Conservation (phyloP, 2,329 filamentous ascomycete species). For the Atkinsonella hypoxylon region DNA sequence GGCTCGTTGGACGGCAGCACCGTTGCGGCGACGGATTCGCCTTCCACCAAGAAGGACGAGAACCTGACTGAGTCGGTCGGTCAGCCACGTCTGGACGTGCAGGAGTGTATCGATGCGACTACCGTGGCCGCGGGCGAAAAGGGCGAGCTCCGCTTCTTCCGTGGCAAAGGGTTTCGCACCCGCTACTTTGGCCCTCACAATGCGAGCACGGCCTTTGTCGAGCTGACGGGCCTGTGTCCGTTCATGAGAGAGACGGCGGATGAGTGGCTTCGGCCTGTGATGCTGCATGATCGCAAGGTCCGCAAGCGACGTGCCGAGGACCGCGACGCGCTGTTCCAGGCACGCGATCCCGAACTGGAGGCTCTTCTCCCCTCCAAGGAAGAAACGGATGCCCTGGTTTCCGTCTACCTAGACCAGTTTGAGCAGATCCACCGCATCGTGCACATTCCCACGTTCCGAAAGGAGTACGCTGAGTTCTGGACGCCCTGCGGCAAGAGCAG, state of each 20-base stretch:
- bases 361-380: constrained; percentile 34
- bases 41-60: constrained; percentile 33
- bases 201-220: constrained; percentile 47
- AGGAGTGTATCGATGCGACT: constrained; percentile 28
- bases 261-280: constrained; percentile 47
- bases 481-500: constrained; percentile 28
- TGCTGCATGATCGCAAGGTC: constrained; percentile 43
- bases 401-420: constrained; percentile 41
- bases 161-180: constrained; percentile 47
- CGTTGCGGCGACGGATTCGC: constrained; percentile 31
- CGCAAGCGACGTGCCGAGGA: constrained; percentile 40
- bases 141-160: constrained; percentile 44
- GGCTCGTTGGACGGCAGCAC: constrained; percentile 40
- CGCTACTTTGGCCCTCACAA: constrained; percentile 50
- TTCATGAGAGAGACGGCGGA: constrained; percentile 53
- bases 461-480: constrained; percentile 46
- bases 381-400: constrained; percentile 36
- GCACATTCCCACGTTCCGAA: constrained; percentile 46
- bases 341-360: constrained; percentile 38
- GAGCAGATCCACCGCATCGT: constrained; percentile 45
- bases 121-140: constrained; percentile 30
- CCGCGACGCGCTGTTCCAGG: constrained; percentile 35
- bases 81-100: constrained; percentile 23
- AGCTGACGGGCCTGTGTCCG: constrained; percentile 43
- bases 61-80: constrained; percentile 18